Evolutionary conservation across 192 early-diverging fungal genomes (phyloP), one percentile per base, ranked within the genome.

Genomic region (Globomyces pollinis-pini): DNA sequence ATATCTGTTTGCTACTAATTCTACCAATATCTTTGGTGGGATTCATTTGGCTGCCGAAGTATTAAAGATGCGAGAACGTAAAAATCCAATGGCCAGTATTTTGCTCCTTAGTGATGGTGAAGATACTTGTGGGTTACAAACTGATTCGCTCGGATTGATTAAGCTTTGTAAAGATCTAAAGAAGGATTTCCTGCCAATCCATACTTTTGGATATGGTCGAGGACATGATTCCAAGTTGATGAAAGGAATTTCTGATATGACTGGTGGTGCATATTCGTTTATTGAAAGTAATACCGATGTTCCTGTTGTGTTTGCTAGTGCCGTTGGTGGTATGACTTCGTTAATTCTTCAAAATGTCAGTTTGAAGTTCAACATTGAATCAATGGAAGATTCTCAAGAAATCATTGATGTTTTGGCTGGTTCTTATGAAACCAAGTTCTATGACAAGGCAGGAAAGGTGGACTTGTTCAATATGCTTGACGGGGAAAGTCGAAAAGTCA

Each of bases 51-150:
- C 11, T 3, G 9, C 28, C 0, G 44, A 29, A 3, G 28, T 47
- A 26, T 26, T 47, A 0, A 26, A 47, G 6, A 28, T 20, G 6
- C 44, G 44, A 26, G 5, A 3, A 6, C 7, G 23, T 47, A 26
- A 28, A 3, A 47, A 47, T 26, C 5, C 18, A 3, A 26, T 7
- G 7, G 28, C 23, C n/a, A 8, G 11, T 4, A 47, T 47, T 5
- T n/a, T 47, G 3, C 44, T 47, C 24, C 28, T 47, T 47, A 47
- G 44, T 47, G 44, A 47, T 26, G 44, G 44, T 26, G 20, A 21
- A 26, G 44, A 47, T 47, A 15, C 44, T 7, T 28, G n/a, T n/a
- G n/a, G n/a, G n/a, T n/a, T n/a, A n/a, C n/a, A n/a, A n/a, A 26
- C 6, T 0, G 21, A 47, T 26, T 28, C 23, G n/a, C n/a, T 28